Base-by-base conservation (phyloP, 306 rosid species). In the Quercus robur region DNA sequence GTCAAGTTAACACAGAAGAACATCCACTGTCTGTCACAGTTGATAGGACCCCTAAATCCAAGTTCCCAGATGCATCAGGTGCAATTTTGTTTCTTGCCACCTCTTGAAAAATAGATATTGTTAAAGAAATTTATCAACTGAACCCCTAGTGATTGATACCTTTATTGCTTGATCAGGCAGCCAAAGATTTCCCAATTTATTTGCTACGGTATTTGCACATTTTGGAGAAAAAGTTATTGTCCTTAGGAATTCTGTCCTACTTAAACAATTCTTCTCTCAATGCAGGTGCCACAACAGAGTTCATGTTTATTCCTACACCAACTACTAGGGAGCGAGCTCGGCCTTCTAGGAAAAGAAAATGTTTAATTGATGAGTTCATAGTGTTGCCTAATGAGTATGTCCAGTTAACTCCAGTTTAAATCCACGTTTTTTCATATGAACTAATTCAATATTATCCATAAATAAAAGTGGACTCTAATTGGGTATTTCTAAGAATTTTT, bases 361-460 rank as follows among this genome's bases (percentile, higher is more conserved):
- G 72, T 66, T 52, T 77, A 73, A 6, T 90, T 75, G 98, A 95
- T 80, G 77, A 81, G 75, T 31, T 49, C 63, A 26, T 44, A 23
- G 77, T 93, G 74, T 82, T 93, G 81, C 78, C 94, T 63, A 84
- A 77, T 58, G 74, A 84, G 97, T 93, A 93, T 63, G 99, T 74
- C 55, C 68, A 76, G 77, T 46, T 77, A 31, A 35, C 21, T 38
- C 51, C 1, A 31, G 52, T 67, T 33, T 67, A 33, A 67, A 21
- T 67, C 52, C 2, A 17, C 4, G 5, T 7, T 38, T 25, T 18
- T 15, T 64, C 41, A 30, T 64, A 31, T 11, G 28, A 59, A 23
- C 5, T 59, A 59, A 59, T 6, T 64, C n/a, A 4, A 9, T 31
- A 30, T 1, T 64, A 41, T 64, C 44, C 13, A 31, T 64, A 30